These are phyloP conservation scores for Cymodocea nodosa DNA, from an alignment of 116 monocot genomes.

Conservation along the genomic window DNA sequence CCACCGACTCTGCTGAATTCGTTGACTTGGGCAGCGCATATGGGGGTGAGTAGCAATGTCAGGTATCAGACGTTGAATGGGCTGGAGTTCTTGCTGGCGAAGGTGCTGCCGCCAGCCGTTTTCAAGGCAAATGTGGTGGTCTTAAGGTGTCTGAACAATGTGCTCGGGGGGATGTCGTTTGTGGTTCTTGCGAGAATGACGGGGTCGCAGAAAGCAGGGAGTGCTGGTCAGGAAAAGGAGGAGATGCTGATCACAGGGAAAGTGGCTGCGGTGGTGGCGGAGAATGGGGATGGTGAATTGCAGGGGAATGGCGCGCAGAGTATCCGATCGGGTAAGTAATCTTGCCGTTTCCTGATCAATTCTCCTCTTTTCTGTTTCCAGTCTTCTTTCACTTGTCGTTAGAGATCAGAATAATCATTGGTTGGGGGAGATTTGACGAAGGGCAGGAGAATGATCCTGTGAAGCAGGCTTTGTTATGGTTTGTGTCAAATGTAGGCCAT, in stretches of 20 bases:
- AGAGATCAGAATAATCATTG: not conserved
- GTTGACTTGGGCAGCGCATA: conserved; percentile 67
- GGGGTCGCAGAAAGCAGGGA: conserved; percentile 61
- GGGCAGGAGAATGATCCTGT: not conserved
- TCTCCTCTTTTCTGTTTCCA: not conserved
- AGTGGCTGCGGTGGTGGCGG: not conserved
- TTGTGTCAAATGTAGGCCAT: not conserved
- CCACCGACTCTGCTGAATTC: conserved; percentile 74
- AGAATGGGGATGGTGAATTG: not conserved
- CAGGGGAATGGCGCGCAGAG: not conserved
- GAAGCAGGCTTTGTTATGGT: not conserved
- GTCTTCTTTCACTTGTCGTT: not conserved
- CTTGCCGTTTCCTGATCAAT: not conserved
- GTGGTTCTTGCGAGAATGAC: conserved; percentile 70
- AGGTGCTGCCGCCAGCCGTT: conserved; percentile 31
- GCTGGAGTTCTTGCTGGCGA: conserved; percentile 52
- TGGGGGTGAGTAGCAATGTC: conserved; percentile 82
- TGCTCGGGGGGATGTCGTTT: conserved; percentile 75
- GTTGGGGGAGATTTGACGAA: not conserved
- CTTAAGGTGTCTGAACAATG: conserved; percentile 78
- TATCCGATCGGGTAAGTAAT: not conserved
- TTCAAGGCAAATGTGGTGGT: conserved; percentile 68
- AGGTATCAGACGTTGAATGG: conserved; percentile 89
- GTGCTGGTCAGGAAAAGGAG: not conserved
- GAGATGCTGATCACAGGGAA: not conserved